Percentiles rank a stretch among this genome's conserved stretches.
Evolutionary conservation across 2,329 filamentous ascomycete species (phyloP).

Genomic region (Clonostachys rhizophaga): DNA sequence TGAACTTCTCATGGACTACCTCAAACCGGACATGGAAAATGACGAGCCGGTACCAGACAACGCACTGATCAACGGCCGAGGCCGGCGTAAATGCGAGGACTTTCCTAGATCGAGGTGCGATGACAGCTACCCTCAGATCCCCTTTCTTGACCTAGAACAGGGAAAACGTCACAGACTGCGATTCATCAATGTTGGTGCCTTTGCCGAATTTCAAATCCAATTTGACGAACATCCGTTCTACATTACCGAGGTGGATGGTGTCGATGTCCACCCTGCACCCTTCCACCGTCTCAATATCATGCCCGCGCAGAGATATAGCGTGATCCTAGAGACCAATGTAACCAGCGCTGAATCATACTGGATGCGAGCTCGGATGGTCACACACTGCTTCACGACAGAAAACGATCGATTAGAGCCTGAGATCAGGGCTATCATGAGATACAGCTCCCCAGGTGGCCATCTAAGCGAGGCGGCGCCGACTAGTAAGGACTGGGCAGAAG

Average conservation of each 20-base stretch:
- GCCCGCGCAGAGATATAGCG: conserved; percentile 36
- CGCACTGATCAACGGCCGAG: conserved; percentile 56
- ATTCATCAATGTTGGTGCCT: conserved; percentile 57
- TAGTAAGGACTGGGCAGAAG: conserved; percentile 44
- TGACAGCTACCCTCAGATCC: conserved; percentile 18
- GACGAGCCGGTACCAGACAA: conserved; percentile 64
- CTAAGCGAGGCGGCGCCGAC: conserved; percentile 9
- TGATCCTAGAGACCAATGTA: conserved; percentile 35
- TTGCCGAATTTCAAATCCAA: conserved; percentile 68
- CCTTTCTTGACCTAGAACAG: conserved; percentile 36
- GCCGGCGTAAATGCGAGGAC: conserved; percentile 23
- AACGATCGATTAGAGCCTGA: conserved; percentile 23
- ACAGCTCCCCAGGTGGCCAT: conserved; percentile 2
- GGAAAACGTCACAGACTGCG: conserved; percentile 46
- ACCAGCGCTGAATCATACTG: conserved; percentile 49
- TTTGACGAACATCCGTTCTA: conserved; percentile 62
- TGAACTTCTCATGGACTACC: conserved; percentile 26
- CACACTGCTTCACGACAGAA: conserved; percentile 26
- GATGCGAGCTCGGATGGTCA: conserved; percentile 45
- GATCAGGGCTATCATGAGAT: conserved; percentile 21
- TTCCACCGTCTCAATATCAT: conserved; percentile 48
- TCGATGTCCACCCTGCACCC: conserved; percentile 44
- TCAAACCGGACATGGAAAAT: conserved; percentile 20
- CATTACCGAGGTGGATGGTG: conserved; percentile 45
- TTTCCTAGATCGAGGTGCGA: conserved; percentile 39